Conservation (phyloP, 108 stramenopile genomes). For the Pseudonitzschia delicatissima region DNA sequence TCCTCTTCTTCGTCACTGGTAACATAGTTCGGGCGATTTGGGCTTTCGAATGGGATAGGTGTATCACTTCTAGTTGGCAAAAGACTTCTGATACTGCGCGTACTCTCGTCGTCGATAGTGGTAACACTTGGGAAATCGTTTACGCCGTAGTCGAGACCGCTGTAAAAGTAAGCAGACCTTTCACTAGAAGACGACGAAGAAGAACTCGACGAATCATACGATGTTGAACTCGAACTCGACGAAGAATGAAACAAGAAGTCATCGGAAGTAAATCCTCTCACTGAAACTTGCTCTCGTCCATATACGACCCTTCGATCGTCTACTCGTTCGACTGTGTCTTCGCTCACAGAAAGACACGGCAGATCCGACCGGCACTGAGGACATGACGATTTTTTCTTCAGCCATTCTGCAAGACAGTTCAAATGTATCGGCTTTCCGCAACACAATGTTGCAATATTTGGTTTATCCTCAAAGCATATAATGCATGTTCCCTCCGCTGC, state of each 20-base stretch:
- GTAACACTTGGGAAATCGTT: not conserved
- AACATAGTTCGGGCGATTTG: not conserved
- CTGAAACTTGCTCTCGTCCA: not conserved
- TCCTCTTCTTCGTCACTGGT: constrained; percentile 12
- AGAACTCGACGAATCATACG: constrained; percentile 5
- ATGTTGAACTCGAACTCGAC: constrained; percentile 13
- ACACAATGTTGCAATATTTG: constrained; percentile 51
- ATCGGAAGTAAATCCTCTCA: constrained; percentile 3
- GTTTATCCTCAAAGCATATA: constrained; percentile 40
- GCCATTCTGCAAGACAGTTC: constrained; percentile 51
- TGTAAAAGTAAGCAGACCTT: constrained; percentile 3
- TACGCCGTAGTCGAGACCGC: not conserved
- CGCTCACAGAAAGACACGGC: constrained; percentile 18
- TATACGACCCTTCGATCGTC: not conserved
- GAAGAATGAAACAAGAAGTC: constrained; percentile 12
- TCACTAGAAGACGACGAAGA: constrained; percentile 14
- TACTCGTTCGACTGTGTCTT: not conserved
- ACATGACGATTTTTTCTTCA: constrained; percentile 25
- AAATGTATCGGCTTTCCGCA: constrained; percentile 56
- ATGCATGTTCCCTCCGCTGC: constrained; percentile 37
- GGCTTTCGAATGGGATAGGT: not conserved
- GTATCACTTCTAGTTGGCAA: not conserved
- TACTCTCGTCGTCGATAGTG: constrained; percentile 12
- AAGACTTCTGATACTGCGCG: not conserved
- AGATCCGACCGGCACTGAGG: constrained; percentile 38